A percentile compares a stretch with the other conserved stretches of the same genome.
These are phyloP conservation scores for Acidiella bohemica DNA, from an alignment of 495 filamentous ascomycete genomes.

Conservation along the genomic window DNA sequence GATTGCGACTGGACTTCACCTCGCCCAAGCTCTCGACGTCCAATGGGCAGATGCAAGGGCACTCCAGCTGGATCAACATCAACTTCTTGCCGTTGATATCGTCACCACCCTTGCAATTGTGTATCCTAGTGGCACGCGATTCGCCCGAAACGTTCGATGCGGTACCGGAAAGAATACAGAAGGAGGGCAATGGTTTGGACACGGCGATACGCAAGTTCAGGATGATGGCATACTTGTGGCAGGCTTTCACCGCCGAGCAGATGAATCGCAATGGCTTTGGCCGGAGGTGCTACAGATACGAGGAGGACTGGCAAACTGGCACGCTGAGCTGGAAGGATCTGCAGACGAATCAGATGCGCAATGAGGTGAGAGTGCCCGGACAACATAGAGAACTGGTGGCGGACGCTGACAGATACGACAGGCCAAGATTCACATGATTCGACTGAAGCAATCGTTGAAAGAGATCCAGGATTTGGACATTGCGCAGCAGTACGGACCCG, in stretches of 20 bases:
- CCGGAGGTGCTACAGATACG: conserved; percentile 71
- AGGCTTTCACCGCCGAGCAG: conserved; percentile 87
- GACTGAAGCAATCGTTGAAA: conserved; percentile 66
- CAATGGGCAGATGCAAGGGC: conserved; percentile 52
- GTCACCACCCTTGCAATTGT: conserved; percentile 69
- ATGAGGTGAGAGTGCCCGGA: too few relatives aligned
- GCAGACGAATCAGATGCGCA: conserved; percentile 58
- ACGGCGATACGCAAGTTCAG: conserved; percentile 72
- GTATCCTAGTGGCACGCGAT: conserved; percentile 71
- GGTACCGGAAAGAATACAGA: conserved; percentile 55
- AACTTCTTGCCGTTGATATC: conserved; percentile 71
- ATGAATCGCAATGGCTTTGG: conserved; percentile 82
- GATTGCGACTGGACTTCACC: conserved; percentile 69
- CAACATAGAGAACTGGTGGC: too few relatives aligned
- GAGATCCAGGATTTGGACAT: conserved; percentile 65
- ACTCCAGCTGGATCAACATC: conserved; percentile 64
- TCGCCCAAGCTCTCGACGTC: conserved; percentile 65
- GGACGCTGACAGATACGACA: too few relatives aligned
- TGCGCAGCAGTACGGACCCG: conserved; percentile 65
- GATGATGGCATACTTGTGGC: conserved; percentile 89
- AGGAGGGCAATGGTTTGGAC: conserved; percentile 69
- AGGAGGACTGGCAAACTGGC: conserved; percentile 83
- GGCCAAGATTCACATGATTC: conserved; percentile 71
- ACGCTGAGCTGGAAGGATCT: conserved; percentile 58
- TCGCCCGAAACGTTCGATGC: conserved; percentile 79